Evolutionary conservation across 345 rosid species (phyloP).

Genomic region (Reutealis trisperma): DNA sequence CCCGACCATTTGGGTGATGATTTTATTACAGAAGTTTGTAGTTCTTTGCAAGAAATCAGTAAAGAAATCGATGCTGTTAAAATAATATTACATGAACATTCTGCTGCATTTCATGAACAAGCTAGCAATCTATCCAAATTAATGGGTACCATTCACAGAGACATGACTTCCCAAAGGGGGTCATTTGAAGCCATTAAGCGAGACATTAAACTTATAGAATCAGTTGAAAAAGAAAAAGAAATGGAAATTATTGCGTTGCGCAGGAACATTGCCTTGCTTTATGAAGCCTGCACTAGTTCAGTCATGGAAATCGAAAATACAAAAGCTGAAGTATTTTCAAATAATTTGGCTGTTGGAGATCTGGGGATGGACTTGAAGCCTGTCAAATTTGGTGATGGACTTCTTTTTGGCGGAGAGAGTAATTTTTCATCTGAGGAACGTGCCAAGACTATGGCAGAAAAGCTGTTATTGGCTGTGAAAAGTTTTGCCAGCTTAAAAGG

Average conservation of each 20-base stretch:
- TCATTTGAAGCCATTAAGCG: slow-evolving; percentile 46
- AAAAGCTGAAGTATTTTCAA: slow-evolving; percentile 47
- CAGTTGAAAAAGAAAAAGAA: slow-evolving; percentile 50
- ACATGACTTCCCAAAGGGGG: slow-evolving; percentile 38
- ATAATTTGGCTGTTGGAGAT: slow-evolving; percentile 25
- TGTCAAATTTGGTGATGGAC: slow-evolving; percentile 20
- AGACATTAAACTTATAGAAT: slow-evolving; percentile 44
- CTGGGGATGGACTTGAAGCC: slow-evolving; percentile 35
- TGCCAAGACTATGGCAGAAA: slow-evolving; percentile 54
- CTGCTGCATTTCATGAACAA: slow-evolving; percentile 49
- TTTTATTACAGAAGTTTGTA: slow-evolving; percentile 40
- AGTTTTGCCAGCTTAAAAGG: slow-evolving; percentile 48
- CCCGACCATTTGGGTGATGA: slow-evolving; percentile 46
- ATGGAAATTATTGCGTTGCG: slow-evolving; percentile 49
- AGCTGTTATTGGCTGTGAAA: slow-evolving; percentile 49
- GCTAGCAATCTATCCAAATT: slow-evolving; percentile 45
- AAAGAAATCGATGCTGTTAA: slow-evolving; percentile 45
- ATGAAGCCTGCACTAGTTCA: slow-evolving; percentile 63
- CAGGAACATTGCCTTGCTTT: slow-evolving; percentile 56
- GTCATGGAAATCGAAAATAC: slow-evolving; percentile 65
- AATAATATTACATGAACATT: slow-evolving; percentile 53
- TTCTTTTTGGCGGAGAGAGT: slow-evolving; percentile 27
- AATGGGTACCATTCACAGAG: slow-evolving; percentile 39
- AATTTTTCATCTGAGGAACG: slow-evolving; percentile 52
- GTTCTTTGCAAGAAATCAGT: slow-evolving; percentile 54